phyloP scores from a whole-genome alignment of 192 early-diverging fungal species.

The Funneliformis mosseae region DNA sequence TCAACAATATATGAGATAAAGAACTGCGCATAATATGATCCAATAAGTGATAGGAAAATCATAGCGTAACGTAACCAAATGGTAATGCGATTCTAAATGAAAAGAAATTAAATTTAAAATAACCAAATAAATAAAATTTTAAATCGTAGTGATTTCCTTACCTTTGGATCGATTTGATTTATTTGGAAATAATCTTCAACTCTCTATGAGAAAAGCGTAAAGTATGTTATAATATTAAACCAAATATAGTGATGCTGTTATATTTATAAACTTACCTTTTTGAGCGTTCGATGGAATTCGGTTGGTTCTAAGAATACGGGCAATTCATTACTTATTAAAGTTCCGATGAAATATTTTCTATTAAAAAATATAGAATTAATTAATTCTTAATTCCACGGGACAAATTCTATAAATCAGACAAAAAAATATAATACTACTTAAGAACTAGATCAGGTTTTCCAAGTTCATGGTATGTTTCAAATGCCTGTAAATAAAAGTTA shows the following conservation, averaged over 20 bases:
- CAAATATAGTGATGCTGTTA: not conserved
- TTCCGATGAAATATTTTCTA: slow-evolving; percentile 53
- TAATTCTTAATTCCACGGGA: not conserved
- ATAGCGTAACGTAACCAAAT: slow-evolving; percentile 54
- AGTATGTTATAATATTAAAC: slow-evolving; percentile 8
- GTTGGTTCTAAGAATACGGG: slow-evolving; percentile 54
- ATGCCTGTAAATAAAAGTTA: slow-evolving; percentile 34
- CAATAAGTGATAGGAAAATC: slow-evolving; percentile 44
- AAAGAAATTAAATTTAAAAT: slow-evolving; percentile 1
- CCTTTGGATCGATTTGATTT: slow-evolving; percentile 52
- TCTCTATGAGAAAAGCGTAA: slow-evolving; percentile 23
- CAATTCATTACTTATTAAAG: slow-evolving; percentile 46
- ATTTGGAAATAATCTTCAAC: slow-evolving; percentile 52
- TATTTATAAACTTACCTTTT: slow-evolving; percentile 30
- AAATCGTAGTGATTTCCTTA: not conserved
- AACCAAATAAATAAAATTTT: not conserved
- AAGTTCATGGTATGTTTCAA: slow-evolving; percentile 53
- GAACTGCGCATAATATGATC: slow-evolving; percentile 51
- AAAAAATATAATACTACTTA: slow-evolving; percentile 36
- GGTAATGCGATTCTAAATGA: slow-evolving; percentile 41
- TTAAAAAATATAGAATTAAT: not conserved
- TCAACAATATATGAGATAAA: slow-evolving; percentile 50
- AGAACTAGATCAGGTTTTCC: slow-evolving; percentile 44
- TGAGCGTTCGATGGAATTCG: slow-evolving; percentile 50
- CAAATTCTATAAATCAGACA: not conserved